phyloP scores from a whole-genome alignment of 2,329 filamentous ascomycete genomes.

The Hypoxylon rubiginosum region DNA sequence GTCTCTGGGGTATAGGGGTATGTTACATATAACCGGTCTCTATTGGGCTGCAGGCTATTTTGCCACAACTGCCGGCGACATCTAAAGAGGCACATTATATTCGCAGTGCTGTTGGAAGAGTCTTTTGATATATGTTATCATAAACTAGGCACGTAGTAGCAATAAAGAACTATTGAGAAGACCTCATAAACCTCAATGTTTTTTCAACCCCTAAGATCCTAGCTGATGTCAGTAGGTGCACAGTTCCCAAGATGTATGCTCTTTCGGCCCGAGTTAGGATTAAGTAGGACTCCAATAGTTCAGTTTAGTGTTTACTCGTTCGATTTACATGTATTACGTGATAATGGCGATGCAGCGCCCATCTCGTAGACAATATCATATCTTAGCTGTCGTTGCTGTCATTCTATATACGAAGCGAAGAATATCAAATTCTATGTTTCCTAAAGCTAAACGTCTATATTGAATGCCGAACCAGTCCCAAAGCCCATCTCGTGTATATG shows the following conservation, averaged over 20 bases:
- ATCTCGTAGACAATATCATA: background rate
- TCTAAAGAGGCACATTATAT: background rate
- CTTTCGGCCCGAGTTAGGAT: background rate
- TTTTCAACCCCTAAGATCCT: background rate
- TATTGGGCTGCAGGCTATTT: constrained; percentile 31
- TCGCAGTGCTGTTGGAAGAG: background rate
- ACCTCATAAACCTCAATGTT: background rate
- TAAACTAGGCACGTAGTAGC: background rate
- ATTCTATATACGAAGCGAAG: background rate
- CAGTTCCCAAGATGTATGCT: background rate
- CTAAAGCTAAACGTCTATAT: background rate
- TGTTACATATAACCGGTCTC: constrained; percentile 2
- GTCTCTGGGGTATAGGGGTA: background rate
- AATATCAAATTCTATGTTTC: background rate
- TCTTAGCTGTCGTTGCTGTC: too few relatives aligned
- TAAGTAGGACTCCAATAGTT: too few relatives aligned
- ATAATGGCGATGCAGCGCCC: background rate
- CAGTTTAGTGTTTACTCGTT: background rate
- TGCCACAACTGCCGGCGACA: constrained; percentile 29
- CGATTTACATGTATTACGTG: background rate
- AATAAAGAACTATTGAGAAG: background rate
- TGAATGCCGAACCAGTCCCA: background rate
- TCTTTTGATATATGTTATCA: background rate
- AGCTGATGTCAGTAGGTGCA: background rate
- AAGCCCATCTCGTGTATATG: constrained; percentile 7